phyloP scores from a whole-genome alignment of 202 grass and related monocot species.

The Eragrostis tef region DNA sequence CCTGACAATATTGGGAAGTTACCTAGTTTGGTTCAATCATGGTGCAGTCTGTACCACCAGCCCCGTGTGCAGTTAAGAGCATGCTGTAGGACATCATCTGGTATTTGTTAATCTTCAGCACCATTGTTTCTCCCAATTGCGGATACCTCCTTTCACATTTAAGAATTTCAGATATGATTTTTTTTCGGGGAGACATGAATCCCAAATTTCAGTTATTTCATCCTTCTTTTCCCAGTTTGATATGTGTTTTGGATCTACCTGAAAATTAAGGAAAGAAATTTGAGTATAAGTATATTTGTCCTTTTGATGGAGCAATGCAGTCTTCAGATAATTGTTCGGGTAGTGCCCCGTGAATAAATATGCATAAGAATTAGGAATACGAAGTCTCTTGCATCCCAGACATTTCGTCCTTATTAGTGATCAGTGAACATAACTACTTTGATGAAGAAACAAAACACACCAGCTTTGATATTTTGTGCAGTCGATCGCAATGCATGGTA shows the following conservation, averaged over 20 bases:
- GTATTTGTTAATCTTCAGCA: conserved; percentile 55
- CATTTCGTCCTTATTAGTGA: neutral
- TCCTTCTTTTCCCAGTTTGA: conserved; percentile 11
- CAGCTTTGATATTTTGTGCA: conserved; percentile 31
- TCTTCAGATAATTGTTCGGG: too few relatives aligned
- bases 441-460: too few relatives aligned
- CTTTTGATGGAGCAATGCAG: neutral
- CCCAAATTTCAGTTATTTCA: neutral
- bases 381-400: neutral
- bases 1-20: conserved; percentile 66
- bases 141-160: conserved; percentile 17
- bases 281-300: neutral
- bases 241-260: conserved; percentile 5
- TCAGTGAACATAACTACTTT: neutral
- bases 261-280: neutral
- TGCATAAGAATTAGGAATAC: neutral
- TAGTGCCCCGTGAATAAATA: neutral
- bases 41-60: conserved; percentile 59
- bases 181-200: neutral
- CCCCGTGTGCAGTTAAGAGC: conserved; percentile 65
- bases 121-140: conserved; percentile 53
- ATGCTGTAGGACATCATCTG: conserved; percentile 58
- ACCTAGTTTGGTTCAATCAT: conserved; percentile 64
- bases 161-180: neutral
- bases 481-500: neutral